phyloP scores from a whole-genome alignment of 1,284 basidiomycete genomes.

The Rhodotorula sp. region DNA sequence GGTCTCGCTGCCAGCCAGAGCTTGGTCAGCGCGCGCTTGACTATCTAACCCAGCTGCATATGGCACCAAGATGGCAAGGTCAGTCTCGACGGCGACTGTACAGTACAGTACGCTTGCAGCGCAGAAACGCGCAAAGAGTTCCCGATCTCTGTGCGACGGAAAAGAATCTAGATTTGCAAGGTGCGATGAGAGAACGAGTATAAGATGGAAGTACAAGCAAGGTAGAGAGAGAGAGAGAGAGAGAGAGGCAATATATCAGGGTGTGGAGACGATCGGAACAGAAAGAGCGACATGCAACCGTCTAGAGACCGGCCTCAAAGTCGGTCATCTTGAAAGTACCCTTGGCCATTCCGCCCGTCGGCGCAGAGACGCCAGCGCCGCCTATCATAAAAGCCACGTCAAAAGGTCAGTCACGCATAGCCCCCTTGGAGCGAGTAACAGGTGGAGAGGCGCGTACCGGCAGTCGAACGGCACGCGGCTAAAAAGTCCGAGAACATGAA shows the following conservation, averaged over 20 bases:
- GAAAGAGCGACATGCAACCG: not conserved
- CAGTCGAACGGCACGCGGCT: slow-evolving; percentile 23
- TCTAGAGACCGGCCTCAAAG: slow-evolving; percentile 28
- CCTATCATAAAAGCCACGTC: not conserved
- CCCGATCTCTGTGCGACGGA: too few species aligned
- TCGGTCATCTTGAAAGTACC: slow-evolving; percentile 23
- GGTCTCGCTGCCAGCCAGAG: too few species aligned
- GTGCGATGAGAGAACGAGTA: too few species aligned
- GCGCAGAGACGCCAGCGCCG: slow-evolving; percentile 5
- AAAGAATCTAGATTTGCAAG: too few species aligned
- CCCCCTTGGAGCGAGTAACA: not conserved
- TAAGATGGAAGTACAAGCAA: not conserved
- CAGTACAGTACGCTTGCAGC: too few species aligned
- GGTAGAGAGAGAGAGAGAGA: not conserved
- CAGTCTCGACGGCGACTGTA: too few species aligned
- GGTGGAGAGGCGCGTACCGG: not conserved
- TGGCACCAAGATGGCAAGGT: too few species aligned
- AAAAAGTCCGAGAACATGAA: slow-evolving; percentile 24
- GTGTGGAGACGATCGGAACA: not conserved
- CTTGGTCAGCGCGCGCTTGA: too few species aligned
- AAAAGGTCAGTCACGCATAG: not conserved
- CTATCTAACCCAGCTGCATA: too few species aligned
- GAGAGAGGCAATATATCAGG: not conserved
- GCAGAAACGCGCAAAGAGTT: too few species aligned
- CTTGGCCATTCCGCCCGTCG: slow-evolving; percentile 21